Base-by-base conservation (phyloP, 768 basidiomycete species). In the Phlebiopsis gigantea region DNA sequence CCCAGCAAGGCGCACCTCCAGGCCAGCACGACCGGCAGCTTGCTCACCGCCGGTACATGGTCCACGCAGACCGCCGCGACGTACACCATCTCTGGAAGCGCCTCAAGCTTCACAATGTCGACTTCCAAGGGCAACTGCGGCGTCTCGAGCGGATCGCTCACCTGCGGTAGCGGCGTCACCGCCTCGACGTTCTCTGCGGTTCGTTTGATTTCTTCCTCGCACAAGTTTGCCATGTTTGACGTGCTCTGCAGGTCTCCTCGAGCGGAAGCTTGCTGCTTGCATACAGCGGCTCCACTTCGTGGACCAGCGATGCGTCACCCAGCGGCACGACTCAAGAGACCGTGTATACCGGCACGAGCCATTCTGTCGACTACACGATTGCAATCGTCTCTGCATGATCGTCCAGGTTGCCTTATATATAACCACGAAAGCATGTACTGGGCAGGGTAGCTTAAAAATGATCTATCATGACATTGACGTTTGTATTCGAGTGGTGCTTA, bases 31-130 rank as follows among this genome's bases (percentile, higher is more conserved):
- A 62, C 74, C 12, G 83, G 83, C 7, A 83, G 81, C 14, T 75
- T 85, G 22, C 73, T 85, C 41, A 75, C 79, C 1, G 64, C 62
- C 7, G 84, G 81, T 19, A 84, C 80, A 12, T 84, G 81, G 81
- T 82, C 80, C 7, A 79, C 78, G 9, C 83, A 84, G 66, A 83
- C 82, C 7, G 71, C 78, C 30, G 83, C 81, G 12, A 83, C 82
- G 1, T 79, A 76, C 62, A 78, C 78, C 1, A 57, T 80, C 26
- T 73, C 77, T 7, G 80, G 81, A 29, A 70, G 74, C 17, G 62
- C 73, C 22, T 72, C 73, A 7, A 75, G 77, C 62, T 83, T 84
- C 70, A 83, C 80, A 9, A 72, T 85, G 72, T 73, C 73, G 24
- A 81, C 81, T 22, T 81, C 79, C 10, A 84, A 84, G 66, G 84